Percentiles rank a stretch among this genome's conserved stretches.
Conservation (phyloP, 768 basidiomycete genomes). For the Pulveroboletus ravenelii region DNA sequence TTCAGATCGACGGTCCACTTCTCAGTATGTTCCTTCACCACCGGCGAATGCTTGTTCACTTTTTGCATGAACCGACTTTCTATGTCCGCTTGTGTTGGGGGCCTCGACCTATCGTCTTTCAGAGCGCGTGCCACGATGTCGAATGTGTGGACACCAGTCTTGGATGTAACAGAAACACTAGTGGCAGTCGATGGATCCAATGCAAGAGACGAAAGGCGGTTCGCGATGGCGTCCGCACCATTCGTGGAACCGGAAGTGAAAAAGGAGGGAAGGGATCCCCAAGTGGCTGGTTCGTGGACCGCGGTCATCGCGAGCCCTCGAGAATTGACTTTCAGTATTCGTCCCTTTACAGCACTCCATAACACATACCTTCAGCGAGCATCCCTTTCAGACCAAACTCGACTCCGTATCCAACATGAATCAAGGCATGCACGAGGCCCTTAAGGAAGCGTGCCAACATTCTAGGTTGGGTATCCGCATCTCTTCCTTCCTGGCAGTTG, state of each 20-base stretch:
- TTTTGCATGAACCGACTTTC: slow-evolving; percentile 13
- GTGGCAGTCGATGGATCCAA: not conserved
- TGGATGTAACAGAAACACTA: not conserved
- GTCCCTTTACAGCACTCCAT: not conserved
- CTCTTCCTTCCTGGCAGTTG: slow-evolving; percentile 18
- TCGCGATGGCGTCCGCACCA: not conserved
- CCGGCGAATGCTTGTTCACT: not conserved
- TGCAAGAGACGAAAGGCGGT: slow-evolving; percentile 3
- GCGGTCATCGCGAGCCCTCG: slow-evolving; percentile 25
- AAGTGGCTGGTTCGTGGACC: slow-evolving; percentile 31
- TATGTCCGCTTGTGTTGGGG: slow-evolving; percentile 12
- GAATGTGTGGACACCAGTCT: slow-evolving; percentile 34
- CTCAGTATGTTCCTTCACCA: slow-evolving; percentile 14
- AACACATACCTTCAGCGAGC: slow-evolving; percentile 50
- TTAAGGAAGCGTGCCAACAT: slow-evolving; percentile 49
- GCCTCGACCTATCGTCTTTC: slow-evolving; percentile 37
- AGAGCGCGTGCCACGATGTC: slow-evolving; percentile 48
- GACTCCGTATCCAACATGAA: slow-evolving; percentile 55
- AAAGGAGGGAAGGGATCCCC: slow-evolving; percentile 29
- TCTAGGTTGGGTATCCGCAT: slow-evolving; percentile 33
- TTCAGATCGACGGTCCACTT: slow-evolving; percentile 39
- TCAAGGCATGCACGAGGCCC: slow-evolving; percentile 57
- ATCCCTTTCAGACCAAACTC: slow-evolving; percentile 64
- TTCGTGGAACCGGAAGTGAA: slow-evolving; percentile 1
- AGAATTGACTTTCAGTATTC: not conserved